phyloP scores from a whole-genome alignment of 2,329 filamentous ascomycete genomes.

The Aspergillus proliferans region DNA sequence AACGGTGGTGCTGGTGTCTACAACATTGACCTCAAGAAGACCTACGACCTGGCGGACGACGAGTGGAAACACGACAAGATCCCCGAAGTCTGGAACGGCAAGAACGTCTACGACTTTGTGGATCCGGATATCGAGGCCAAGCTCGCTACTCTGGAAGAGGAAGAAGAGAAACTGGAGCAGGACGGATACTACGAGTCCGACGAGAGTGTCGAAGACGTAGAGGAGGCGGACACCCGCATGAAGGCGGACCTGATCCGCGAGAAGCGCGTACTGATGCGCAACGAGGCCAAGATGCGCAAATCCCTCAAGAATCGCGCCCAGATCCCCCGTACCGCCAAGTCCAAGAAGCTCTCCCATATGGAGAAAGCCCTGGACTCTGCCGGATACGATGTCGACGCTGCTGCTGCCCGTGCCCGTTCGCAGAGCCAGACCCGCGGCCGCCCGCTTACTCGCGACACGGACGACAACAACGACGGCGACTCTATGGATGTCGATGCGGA shows the following conservation, averaged over 20 bases:
- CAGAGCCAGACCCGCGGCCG: constrained; percentile 60
- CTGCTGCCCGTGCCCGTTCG: constrained; percentile 66
- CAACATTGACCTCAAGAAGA: constrained; percentile 84
- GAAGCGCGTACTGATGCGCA: constrained; percentile 86
- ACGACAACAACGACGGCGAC: constrained; percentile 61
- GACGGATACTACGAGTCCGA: constrained; percentile 93
- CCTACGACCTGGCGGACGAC: constrained; percentile 78
- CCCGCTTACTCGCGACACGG: constrained; percentile 58
- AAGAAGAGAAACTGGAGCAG: constrained; percentile 85
- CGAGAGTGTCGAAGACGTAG: constrained; percentile 74
- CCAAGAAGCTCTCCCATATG: constrained; percentile 81
- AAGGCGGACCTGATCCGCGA: constrained; percentile 95
- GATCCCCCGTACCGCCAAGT: constrained; percentile 75
- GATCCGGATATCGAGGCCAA: constrained; percentile 95
- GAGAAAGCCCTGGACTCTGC: constrained; percentile 77
- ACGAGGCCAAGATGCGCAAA: constrained; percentile 93
- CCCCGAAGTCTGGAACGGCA: constrained; percentile 87
- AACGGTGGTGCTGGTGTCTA: constrained; percentile 93
- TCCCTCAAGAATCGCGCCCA: constrained; percentile 93
- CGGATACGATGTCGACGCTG: constrained; percentile 73
- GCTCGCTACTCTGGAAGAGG: constrained; percentile 83
- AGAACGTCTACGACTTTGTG: constrained; percentile 96
- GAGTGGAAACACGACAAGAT: constrained; percentile 97
- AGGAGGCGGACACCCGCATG: constrained; percentile 78
- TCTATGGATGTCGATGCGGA: constrained; percentile 56